phyloP scores from a whole-genome alignment of 768 basidiomycete genomes.

The Pleurotus eryngii region DNA sequence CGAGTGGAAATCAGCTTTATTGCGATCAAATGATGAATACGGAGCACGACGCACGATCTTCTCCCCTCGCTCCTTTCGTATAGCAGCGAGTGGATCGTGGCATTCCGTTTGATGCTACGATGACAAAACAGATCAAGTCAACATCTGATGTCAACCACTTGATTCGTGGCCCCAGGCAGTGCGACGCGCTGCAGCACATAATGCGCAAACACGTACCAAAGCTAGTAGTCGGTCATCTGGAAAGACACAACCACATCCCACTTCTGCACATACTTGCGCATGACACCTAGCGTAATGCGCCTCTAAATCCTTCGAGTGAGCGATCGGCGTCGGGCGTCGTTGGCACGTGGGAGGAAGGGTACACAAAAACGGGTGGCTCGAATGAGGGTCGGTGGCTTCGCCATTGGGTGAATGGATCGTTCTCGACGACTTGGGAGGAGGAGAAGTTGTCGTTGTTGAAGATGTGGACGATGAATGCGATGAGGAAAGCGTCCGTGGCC shows the following conservation, averaged over 20 bases:
- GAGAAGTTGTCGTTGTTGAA: background rate
- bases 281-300: conserved; percentile 82
- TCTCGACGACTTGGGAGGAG: conserved; percentile 6
- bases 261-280: conserved; percentile 74
- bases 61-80: conserved; percentile 76
- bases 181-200: no score
- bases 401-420: background rate
- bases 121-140: background rate
- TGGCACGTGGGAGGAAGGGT: conserved; percentile 84
- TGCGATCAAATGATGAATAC: no score
- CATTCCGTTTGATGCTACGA: conserved; percentile 81
- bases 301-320: conserved; percentile 68
- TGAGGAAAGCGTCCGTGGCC: conserved; percentile 8
- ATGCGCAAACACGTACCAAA: conserved; percentile 52
- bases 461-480: conserved; percentile 11
- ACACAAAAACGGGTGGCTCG: conserved; percentile 52
- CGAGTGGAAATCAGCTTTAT: background rate
- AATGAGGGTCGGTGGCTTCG: no score
- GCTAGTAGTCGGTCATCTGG: conserved; percentile 78
- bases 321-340: conserved; percentile 56
- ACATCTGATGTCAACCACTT: conserved; percentile 6
- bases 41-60: conserved; percentile 62
- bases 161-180: no score
- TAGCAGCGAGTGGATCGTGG: conserved; percentile 80
- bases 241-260: conserved; percentile 75